Evolutionary conservation across 805 yeast species (phyloP).

Genomic region (Kregervanrija fluxuum): DNA sequence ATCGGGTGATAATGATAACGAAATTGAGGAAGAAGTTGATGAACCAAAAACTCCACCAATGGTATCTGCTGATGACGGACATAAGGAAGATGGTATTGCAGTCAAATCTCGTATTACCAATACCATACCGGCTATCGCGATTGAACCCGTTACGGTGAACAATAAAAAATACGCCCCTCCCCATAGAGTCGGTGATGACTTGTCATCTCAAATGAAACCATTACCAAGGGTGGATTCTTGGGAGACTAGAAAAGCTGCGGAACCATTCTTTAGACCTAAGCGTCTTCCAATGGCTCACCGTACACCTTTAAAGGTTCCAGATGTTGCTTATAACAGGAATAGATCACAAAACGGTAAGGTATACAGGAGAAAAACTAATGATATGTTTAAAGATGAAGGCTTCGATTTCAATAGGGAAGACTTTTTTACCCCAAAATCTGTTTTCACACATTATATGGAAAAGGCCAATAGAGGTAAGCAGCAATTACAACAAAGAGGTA

Average conservation of each 20-base stretch:
- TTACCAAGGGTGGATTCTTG: too few species aligned
- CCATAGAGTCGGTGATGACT: too few species aligned
- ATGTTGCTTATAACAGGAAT: constrained; percentile 12
- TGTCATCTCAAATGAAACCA: too few species aligned
- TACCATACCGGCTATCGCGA: neutral
- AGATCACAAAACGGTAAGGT: constrained; percentile 17
- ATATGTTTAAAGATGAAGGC: constrained; percentile 13
- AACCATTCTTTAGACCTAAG: constrained; percentile 9
- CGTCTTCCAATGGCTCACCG: constrained; percentile 17
- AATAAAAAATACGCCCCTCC: neutral
- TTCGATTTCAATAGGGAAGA: constrained; percentile 54
- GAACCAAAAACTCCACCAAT: neutral
- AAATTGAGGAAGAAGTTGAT: neutral
- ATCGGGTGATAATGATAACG: neutral
- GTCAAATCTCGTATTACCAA: neutral
- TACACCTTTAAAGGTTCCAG: constrained; percentile 25
- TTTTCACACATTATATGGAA: constrained; percentile 63
- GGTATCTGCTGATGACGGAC: neutral
- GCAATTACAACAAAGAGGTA: constrained; percentile 9
- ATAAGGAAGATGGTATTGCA: neutral
- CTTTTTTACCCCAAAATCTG: constrained; percentile 72
- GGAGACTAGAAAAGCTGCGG: neutral
- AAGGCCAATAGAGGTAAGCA: constrained; percentile 35
- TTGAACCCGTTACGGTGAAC: neutral
- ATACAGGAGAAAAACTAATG: constrained; percentile 9